Conservation (phyloP, 208 protist species). For the Zelonia costaricensis region DNA sequence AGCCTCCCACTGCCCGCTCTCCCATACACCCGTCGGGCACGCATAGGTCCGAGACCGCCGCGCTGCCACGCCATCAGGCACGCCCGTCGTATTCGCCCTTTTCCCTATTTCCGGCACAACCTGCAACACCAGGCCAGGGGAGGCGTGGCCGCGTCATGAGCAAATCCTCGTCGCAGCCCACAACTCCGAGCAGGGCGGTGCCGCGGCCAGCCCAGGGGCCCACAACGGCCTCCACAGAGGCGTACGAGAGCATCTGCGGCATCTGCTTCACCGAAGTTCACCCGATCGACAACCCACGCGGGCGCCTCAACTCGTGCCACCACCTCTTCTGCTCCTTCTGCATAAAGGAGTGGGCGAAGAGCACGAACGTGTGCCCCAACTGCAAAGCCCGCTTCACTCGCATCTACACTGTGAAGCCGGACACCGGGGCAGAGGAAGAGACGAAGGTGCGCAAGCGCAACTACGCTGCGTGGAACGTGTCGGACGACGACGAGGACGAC, state of each 20-base stretch:
- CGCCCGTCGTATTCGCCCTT: too few species aligned
- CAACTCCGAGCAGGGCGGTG: not conserved
- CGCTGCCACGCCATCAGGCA: too few species aligned
- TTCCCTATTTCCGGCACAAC: too few species aligned
- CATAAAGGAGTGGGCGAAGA: slow-evolving; percentile 81
- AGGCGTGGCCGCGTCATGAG: too few species aligned
- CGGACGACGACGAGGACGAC: slow-evolving; percentile 36
- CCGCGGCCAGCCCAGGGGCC: too few species aligned
- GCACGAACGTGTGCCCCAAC: slow-evolving; percentile 83
- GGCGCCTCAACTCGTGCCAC: slow-evolving; percentile 81
- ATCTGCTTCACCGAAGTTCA: slow-evolving; percentile 85
- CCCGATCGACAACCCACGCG: slow-evolving; percentile 70
- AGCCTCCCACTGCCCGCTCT: too few species aligned
- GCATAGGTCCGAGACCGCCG: too few species aligned
- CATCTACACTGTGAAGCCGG: slow-evolving; percentile 42
- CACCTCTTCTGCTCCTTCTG: slow-evolving; percentile 86
- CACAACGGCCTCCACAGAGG: not conserved
- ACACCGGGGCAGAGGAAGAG: slow-evolving; percentile 37
- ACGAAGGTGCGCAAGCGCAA: slow-evolving; percentile 85
- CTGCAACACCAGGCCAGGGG: too few species aligned
- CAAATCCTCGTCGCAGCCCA: not conserved
- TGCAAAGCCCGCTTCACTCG: slow-evolving; percentile 89
- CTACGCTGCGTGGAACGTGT: slow-evolving; percentile 49
- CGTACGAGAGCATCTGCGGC: slow-evolving; percentile 63
- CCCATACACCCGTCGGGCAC: too few species aligned